These are phyloP conservation scores for Stagonosporopsis rhizophila DNA, from an alignment of 2,329 filamentous ascomycete genomes.

Conservation along the genomic window DNA sequence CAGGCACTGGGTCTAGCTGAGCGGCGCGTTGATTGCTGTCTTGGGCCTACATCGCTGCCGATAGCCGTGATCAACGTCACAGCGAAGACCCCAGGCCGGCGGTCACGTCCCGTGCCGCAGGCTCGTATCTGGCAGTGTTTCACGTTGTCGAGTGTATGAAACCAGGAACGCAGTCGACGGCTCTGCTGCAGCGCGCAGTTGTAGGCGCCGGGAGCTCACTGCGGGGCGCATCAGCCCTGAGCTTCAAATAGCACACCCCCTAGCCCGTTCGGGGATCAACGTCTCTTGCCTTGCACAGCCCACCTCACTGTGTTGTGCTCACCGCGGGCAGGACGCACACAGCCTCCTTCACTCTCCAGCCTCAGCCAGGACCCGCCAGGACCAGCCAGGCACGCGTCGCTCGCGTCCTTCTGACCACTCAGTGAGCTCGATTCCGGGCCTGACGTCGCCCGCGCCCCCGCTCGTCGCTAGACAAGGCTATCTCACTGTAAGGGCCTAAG, in stretches of 20 bases:
- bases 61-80: conserved; percentile 19
- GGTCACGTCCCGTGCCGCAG: conserved; percentile 17
- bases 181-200: conserved; percentile 16
- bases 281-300: conserved; percentile 20
- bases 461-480: conserved; percentile 17
- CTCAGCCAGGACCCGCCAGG: conserved; percentile 30
- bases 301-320: conserved; percentile 22
- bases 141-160: conserved; percentile 29
- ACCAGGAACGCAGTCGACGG: conserved; percentile 28
- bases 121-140: conserved; percentile 23
- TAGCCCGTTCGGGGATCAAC: conserved; percentile 15
- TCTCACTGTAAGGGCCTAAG: conserved; percentile 17
- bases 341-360: conserved; percentile 41
- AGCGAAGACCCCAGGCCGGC: conserved; percentile 14
- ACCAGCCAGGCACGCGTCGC: conserved; percentile 30
- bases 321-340: conserved; percentile 32
- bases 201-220: conserved; percentile 22
- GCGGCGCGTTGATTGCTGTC: not conserved
- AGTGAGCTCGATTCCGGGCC: conserved; percentile 21
- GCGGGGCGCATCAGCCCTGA: conserved; percentile 13
- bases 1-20: not conserved
- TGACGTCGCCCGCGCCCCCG: conserved; percentile 18
- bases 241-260: conserved; percentile 7
- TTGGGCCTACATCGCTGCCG: conserved; percentile 6
- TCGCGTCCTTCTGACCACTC: conserved; percentile 33